phyloP scores from a whole-genome alignment of 768 basidiomycete species.

The Mycena galericulata region DNA sequence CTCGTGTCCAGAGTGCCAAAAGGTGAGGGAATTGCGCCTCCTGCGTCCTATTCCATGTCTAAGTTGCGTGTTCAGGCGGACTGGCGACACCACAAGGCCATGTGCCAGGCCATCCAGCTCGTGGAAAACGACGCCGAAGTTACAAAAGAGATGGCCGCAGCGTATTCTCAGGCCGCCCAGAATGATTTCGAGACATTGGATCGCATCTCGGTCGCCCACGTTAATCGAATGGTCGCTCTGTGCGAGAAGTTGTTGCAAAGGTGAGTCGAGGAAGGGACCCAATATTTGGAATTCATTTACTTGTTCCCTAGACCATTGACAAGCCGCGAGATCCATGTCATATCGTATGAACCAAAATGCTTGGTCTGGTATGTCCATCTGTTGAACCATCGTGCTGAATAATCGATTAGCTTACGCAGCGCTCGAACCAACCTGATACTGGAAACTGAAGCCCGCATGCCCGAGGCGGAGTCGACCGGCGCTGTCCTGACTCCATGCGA shows the following conservation, averaged over 20 bases:
- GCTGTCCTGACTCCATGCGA: not conserved
- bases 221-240: not conserved
- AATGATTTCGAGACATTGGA: constrained; percentile 10
- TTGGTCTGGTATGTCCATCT: constrained; percentile 14
- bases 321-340: not conserved
- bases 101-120: constrained; percentile 6
- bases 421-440: constrained; percentile 16
- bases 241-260: constrained; percentile 11
- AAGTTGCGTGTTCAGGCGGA: constrained; percentile 5
- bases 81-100: constrained; percentile 19
- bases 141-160: not conserved
- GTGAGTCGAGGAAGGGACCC: not conserved
- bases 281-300: not conserved
- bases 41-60: not conserved
- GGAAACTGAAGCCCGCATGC: not conserved
- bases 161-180: constrained; percentile 8
- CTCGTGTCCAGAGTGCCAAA: constrained; percentile 11
- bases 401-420: not conserved
- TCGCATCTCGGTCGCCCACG: constrained; percentile 3
- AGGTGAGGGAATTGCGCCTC: constrained; percentile 1
- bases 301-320: not conserved
- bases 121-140: constrained; percentile 5
- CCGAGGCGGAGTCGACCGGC: not conserved
- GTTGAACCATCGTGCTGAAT: not conserved
- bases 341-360: constrained; percentile 18